phyloP scores from a whole-genome alignment of 1,284 basidiomycete species.

The Rhodotorula glutinis region DNA sequence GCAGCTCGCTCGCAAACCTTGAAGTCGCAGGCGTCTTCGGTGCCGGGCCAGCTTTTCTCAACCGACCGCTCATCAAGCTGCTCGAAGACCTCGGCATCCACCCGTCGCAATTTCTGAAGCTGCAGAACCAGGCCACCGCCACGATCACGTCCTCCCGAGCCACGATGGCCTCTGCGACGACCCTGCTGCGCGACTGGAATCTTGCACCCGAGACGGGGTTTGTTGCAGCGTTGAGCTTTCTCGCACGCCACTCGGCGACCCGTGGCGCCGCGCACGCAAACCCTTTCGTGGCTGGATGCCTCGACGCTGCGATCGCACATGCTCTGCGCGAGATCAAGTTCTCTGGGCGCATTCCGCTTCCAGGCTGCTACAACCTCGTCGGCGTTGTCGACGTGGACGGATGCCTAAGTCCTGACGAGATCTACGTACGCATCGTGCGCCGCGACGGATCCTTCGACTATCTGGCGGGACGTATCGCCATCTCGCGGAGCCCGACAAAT shows the following conservation, averaged over 20 bases:
- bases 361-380: slow-evolving; percentile 24
- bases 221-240: slow-evolving; percentile 1
- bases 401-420: slow-evolving; percentile 7
- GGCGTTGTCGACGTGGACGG: slow-evolving; percentile 25
- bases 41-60: slow-evolving; percentile 53
- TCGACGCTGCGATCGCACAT: slow-evolving; percentile 10
- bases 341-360: slow-evolving; percentile 20
- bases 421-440: slow-evolving; percentile 9
- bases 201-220: slow-evolving; percentile 5
- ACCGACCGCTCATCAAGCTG: slow-evolving; percentile 54
- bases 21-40: slow-evolving; percentile 67
- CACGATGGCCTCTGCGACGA: slow-evolving; percentile 8
- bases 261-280: not conserved
- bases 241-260: not conserved
- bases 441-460: slow-evolving; percentile 6
- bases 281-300: slow-evolving; percentile 13
- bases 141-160: slow-evolving; percentile 4
- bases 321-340: slow-evolving; percentile 24
- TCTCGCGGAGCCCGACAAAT: slow-evolving; percentile 22
- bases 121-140: not conserved
- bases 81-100: slow-evolving; percentile 18
- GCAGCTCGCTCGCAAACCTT: slow-evolving; percentile 58
- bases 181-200: slow-evolving; percentile 13
- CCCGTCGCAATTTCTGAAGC: not conserved
- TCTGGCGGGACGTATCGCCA: slow-evolving; percentile 13